Base-by-base conservation (phyloP, 2,329 filamentous ascomycete genomes). In the Apiospora arundinis region DNA sequence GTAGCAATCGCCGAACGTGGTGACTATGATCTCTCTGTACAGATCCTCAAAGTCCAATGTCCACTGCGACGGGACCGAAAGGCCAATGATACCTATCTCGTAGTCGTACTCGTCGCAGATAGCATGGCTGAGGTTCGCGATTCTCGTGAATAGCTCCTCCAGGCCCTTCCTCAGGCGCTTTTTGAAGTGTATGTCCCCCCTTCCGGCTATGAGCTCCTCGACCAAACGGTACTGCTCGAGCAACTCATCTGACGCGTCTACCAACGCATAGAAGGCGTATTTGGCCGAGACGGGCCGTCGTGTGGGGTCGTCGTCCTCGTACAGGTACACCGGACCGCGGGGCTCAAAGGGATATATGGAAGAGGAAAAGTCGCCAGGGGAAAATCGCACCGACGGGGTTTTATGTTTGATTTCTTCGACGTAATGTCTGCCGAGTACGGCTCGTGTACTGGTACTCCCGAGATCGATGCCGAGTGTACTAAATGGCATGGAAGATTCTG, bases 391-490 rank as follows among this genome's bases (percentile, higher is more conserved):
- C 21, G 45, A 7, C 7, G 16, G 28, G 11, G 45, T 67, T n/a
- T 21, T 4, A 9, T 25, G 28, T 28, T 28, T 42, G 6, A 52
- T 66, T 23, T 71, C 74, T 14, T 74, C 68, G 8, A 74, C 46
- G 12, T 45, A 23, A 5, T 67, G 45, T 11, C 25, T 28, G 18
- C 46, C 70, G 18, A 76, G 49, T 25, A 48, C 73, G 25, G 72
- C 74, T 66, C 74, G 67, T 0, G 70, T 71, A 44, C 74, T 74
- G 2, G 74, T 76, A 68, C 74, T 76, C 9, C 74, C 74, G n/a
- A 75, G 46, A 56, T 76, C 74, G 12, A 76, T 71, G 9, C 70
- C 74, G 23, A 76, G 68, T 4, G 65, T 67, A 23, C 74, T 75
- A 63, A 37, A 16, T 12, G 12, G 37, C 18, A 37, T 18, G 32